phyloP scores from a whole-genome alignment of 148 eudicot species.

The Spergularia marina region DNA sequence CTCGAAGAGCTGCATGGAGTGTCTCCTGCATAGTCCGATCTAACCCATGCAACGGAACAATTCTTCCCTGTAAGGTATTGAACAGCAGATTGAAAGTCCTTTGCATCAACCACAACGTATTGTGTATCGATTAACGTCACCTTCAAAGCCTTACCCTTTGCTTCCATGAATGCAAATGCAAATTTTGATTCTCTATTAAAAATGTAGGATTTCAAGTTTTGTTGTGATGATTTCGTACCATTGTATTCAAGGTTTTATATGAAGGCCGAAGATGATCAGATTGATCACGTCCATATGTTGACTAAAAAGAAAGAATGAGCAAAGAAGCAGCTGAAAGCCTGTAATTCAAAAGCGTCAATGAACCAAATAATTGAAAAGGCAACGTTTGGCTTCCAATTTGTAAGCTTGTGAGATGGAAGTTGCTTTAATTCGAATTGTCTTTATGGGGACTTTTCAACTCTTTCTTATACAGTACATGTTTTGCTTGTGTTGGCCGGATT shows the following conservation, averaged over 20 bases:
- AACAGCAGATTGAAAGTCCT: constrained; percentile 44
- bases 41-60: constrained; percentile 15
- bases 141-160: constrained; percentile 19
- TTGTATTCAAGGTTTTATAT: background rate
- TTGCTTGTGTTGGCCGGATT: too few species aligned
- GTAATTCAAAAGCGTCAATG: too few species aligned
- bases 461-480: too few species aligned
- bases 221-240: background rate
- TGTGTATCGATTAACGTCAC: constrained; percentile 38
- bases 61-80: constrained; percentile 48
- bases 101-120: constrained; percentile 34
- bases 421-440: too few species aligned
- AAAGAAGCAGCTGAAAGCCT: too few species aligned
- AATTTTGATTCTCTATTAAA: too few species aligned
- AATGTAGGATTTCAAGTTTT: background rate
- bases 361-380: too few species aligned
- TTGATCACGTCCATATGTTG: too few species aligned
- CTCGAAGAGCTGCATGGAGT: background rate
- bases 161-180: constrained; percentile 10
- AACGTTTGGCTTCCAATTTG: too few species aligned
- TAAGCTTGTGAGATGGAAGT: too few species aligned
- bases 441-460: too few species aligned
- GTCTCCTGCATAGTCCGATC: background rate
- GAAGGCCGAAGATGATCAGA: too few species aligned
- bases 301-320: background rate